These are phyloP conservation scores for Mucor velutinosus DNA, from an alignment of 371 early-diverging fungal genomes.

Conservation along the genomic window DNA sequence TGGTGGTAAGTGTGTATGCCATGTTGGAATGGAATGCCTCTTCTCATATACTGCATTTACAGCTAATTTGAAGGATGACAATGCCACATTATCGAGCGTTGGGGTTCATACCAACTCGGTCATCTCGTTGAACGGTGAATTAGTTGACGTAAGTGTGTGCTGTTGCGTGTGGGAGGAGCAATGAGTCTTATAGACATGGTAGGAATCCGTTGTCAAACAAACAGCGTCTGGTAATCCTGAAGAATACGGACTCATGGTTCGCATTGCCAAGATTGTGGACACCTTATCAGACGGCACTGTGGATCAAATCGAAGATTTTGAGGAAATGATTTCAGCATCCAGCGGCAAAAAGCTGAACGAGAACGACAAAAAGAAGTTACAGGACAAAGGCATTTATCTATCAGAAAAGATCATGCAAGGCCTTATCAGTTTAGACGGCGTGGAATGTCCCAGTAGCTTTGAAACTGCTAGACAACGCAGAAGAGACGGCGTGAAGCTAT, in stretches of 20 bases:
- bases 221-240: conserved; percentile 58
- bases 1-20: conserved; percentile 36
- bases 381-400: conserved; percentile 50
- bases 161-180: not conserved
- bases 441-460: conserved; percentile 57
- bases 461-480: conserved; percentile 62
- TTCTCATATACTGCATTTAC: not conserved
- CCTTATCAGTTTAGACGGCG: conserved; percentile 56
- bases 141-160: conserved; percentile 50
- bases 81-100: conserved; percentile 54
- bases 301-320: conserved; percentile 26
- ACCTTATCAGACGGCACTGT: conserved; percentile 17
- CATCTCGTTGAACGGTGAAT: conserved; percentile 56
- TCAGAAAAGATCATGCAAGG: conserved; percentile 63
- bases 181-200: not conserved
- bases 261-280: conserved; percentile 33
- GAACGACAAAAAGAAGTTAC: conserved; percentile 34
- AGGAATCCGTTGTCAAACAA: conserved; percentile 51
- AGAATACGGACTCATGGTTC: conserved; percentile 43
- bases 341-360: conserved; percentile 15
- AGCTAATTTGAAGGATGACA: conserved; percentile 68
- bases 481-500: conserved; percentile 57
- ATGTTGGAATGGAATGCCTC: not conserved
- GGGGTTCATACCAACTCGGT: conserved; percentile 55
- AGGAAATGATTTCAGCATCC: conserved; percentile 12